phyloP scores from a whole-genome alignment of 441 rosid species.

The Corymbia citriodora region DNA sequence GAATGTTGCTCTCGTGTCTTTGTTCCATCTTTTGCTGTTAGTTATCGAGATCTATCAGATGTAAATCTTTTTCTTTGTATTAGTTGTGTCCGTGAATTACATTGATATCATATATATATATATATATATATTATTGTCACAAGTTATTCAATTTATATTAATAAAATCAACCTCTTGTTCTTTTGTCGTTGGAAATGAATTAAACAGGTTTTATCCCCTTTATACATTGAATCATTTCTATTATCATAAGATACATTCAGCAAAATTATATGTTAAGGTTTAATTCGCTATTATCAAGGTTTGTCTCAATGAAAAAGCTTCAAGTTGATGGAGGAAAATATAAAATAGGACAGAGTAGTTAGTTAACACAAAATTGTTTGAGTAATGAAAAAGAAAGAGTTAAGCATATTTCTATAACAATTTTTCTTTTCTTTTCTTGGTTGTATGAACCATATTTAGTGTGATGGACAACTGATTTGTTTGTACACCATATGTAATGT shows the following conservation, averaged over 20 bases:
- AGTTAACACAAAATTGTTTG: neutral
- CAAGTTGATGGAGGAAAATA: neutral
- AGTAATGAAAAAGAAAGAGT: neutral
- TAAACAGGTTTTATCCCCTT: rapidly evolving
- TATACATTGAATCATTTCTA: rapidly evolving
- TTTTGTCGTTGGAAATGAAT: too few species aligned
- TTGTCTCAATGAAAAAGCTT: neutral
- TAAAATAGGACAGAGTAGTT: neutral
- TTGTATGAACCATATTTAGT: rapidly evolving
- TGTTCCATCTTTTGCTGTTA: neutral
- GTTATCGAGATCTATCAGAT: neutral
- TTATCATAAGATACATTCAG: neutral
- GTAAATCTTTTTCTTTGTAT: neutral
- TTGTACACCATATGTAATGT: neutral
- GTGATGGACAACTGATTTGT: neutral
- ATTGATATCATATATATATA: too few species aligned
- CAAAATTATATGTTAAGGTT: neutral
- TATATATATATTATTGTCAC: too few species aligned
- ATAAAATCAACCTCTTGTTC: neutral
- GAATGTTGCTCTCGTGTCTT: rapidly evolving
- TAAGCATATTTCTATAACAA: rapidly evolving
- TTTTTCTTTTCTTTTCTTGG: neutral
- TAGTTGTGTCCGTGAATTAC: too few species aligned
- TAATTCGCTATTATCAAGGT: neutral
- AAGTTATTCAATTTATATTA: too few species aligned